Conservation (phyloP, 106 monocot species). For the Dioscorea zingiberensis region DNA sequence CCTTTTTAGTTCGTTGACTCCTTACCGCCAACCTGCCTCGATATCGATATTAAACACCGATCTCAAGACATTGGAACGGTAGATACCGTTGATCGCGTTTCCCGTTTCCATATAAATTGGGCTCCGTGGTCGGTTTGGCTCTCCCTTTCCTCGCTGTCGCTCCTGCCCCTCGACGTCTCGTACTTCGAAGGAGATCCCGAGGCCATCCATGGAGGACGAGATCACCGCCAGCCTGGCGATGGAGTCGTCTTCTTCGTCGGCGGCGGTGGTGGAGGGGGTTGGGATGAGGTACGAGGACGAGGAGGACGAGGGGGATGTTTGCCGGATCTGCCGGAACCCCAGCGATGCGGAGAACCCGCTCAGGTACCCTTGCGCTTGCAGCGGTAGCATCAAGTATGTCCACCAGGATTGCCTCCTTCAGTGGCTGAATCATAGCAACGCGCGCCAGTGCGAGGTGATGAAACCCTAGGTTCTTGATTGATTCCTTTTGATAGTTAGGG, state of each 20-base stretch:
- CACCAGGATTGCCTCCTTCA: conserved; percentile 99
- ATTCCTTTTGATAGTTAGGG: background rate
- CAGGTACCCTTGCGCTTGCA: conserved; percentile 96
- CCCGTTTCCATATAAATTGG: too few relatives aligned
- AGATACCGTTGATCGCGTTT: too few relatives aligned
- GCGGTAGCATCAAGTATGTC: conserved; percentile 98
- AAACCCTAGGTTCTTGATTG: background rate
- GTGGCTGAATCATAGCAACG: conserved; percentile 99
- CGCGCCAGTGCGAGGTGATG: conserved; percentile 92
- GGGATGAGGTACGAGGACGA: conserved; percentile 51
- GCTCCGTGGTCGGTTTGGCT: too few relatives aligned
- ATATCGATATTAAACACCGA: too few relatives aligned
- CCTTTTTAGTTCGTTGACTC: too few relatives aligned
- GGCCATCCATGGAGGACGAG: conserved; percentile 19
- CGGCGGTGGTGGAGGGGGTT: conserved; percentile 14
- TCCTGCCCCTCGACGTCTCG: too few relatives aligned
- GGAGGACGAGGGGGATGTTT: conserved; percentile 96
- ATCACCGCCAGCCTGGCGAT: background rate
- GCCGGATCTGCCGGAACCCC: conserved; percentile 96
- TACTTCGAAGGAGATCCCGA: conserved; percentile 5
- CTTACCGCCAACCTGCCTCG: too few relatives aligned
- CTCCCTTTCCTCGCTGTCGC: too few relatives aligned
- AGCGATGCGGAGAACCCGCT: conserved; percentile 77
- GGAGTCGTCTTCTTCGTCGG: background rate
- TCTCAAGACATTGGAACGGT: too few relatives aligned